Conservation (phyloP, 1,139 yeast species). For the Blastobotrys serpentis region DNA sequence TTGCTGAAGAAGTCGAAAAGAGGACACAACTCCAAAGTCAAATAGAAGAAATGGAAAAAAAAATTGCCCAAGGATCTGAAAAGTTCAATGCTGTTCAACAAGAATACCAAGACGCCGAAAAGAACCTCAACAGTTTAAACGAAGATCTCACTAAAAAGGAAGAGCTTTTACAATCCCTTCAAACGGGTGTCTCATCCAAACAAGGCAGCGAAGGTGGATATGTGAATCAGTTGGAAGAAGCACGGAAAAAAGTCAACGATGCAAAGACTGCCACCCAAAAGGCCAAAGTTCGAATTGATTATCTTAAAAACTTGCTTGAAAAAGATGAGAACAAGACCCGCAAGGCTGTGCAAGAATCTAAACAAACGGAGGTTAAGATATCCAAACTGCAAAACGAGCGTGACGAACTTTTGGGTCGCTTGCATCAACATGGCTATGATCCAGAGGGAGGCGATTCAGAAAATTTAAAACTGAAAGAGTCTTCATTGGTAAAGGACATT, state of each 20-base stretch:
- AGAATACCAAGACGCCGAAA: conserved; percentile 48
- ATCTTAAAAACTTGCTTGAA: conserved; percentile 53
- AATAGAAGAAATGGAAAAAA: conserved; percentile 27
- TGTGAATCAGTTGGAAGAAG: conserved; percentile 66
- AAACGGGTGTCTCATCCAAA: conserved; percentile 86
- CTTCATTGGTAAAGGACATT: conserved; percentile 36
- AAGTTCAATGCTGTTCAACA: conserved; percentile 38
- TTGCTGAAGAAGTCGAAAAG: conserved; percentile 48
- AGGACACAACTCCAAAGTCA: conserved; percentile 27
- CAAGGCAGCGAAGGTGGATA: conserved; percentile 84
- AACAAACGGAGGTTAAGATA: conserved; percentile 45
- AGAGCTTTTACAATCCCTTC: conserved; percentile 75
- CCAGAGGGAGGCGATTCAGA: conserved; percentile 48
- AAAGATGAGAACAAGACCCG: conserved; percentile 53
- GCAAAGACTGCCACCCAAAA: conserved; percentile 60
- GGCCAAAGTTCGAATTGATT: conserved; percentile 57
- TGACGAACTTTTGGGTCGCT: conserved; percentile 43
- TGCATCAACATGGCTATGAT: conserved; percentile 61
- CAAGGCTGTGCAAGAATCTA: conserved; percentile 57
- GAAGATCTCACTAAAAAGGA: conserved; percentile 61
- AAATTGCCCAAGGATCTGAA: conserved; percentile 24
- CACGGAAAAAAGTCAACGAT: conserved; percentile 56
- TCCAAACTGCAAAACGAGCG: conserved; percentile 46
- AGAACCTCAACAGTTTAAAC: conserved; percentile 47
- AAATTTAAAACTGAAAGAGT: conserved; percentile 46